Evolutionary conservation across 257 asterid genomes (phyloP), one percentile per base, ranked within the genome.

Genomic region (Ehretia macrophylla): DNA sequence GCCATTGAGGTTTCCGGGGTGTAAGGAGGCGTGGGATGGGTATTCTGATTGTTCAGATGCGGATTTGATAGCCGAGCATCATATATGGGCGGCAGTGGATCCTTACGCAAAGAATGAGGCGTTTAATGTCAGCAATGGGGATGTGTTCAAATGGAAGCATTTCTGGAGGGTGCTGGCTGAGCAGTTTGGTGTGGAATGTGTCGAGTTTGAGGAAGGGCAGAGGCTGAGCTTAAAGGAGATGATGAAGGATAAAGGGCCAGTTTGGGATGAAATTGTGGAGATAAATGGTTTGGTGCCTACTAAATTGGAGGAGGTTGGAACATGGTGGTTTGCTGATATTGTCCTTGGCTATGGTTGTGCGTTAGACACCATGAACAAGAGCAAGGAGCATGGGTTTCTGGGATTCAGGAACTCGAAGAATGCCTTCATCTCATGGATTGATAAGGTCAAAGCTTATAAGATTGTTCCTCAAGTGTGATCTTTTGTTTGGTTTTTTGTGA

Each of bases 41-140:
- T 92, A 86, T 56, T 83, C 87, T 0, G 83, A 86, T 74, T 86
- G 94, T 74, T 81, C 97, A 0, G 97, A 92, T 64, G 95, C 99
- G 0, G 96, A 92, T 74, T 77, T 92, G 77, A 72, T 92, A 27
- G 99, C 96, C 0, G 98, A 88, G 79, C 98, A 92, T 55, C 90
- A 88, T 56, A 92, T 92, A 45, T 92, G 99, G 99, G 84, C 97
- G 1, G 82, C 99, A 0, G 97, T 92, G 58, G 95, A 92, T 76
- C 95, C 95, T 5, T 83, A 84, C 9, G 99, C 95, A 0, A 83
- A 84, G 89, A 92, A 88, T 5, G 99, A 88, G 72, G 94, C 87
- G 0, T 92, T 92, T 52, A 86, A 88, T 42, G 94, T 92, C 70
- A 88, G 84, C 79, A 92, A 88, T 57, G 97, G 99, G 10, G 96